These are phyloP conservation scores for Lavandula angustifolia DNA, from an alignment of 257 asterid genomes.

Conservation along the genomic window DNA sequence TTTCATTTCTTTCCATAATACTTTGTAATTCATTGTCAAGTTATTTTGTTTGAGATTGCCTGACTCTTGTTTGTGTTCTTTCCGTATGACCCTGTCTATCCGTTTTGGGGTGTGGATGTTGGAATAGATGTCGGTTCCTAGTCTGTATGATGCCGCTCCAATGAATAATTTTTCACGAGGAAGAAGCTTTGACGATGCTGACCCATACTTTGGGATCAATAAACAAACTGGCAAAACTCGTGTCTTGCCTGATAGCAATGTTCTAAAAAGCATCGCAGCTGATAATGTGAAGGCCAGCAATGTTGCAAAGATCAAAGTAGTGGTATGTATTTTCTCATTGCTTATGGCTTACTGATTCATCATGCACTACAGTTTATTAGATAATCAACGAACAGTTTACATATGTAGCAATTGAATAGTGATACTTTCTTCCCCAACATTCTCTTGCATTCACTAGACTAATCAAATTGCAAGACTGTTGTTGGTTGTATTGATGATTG, in stretches of 20 bases:
- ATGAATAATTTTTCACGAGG: constrained; percentile 62
- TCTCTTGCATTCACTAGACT: constrained; percentile 11
- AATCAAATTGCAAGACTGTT: neutral
- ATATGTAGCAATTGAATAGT: constrained; percentile 15
- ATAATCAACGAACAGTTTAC: neutral
- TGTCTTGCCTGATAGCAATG: constrained; percentile 66
- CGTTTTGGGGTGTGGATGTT: constrained; percentile 26
- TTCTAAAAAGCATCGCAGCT: constrained; percentile 60
- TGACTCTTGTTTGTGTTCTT: neutral
- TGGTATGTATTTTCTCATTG: constrained; percentile 49
- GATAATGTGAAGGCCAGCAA: constrained; percentile 87
- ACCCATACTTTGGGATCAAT: constrained; percentile 62
- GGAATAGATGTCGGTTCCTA: constrained; percentile 65
- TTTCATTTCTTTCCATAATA: neutral
- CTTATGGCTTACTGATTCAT: constrained; percentile 9
- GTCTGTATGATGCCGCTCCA: constrained; percentile 61
- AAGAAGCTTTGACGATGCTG: constrained; percentile 79
- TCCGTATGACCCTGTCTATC: constrained; percentile 12
- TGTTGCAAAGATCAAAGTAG: constrained; percentile 97
- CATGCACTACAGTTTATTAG: neutral
- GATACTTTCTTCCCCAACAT: constrained; percentile 5
- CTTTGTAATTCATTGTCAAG: neutral
- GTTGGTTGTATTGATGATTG: constrained; percentile 27
- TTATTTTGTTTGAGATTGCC: constrained; percentile 22
- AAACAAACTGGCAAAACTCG: constrained; percentile 65